Percentiles rank a stretch among this genome's conserved stretches.
Conservation (phyloP, 2,329 filamentous ascomycete species). For the Salinomyces thailandicus region DNA sequence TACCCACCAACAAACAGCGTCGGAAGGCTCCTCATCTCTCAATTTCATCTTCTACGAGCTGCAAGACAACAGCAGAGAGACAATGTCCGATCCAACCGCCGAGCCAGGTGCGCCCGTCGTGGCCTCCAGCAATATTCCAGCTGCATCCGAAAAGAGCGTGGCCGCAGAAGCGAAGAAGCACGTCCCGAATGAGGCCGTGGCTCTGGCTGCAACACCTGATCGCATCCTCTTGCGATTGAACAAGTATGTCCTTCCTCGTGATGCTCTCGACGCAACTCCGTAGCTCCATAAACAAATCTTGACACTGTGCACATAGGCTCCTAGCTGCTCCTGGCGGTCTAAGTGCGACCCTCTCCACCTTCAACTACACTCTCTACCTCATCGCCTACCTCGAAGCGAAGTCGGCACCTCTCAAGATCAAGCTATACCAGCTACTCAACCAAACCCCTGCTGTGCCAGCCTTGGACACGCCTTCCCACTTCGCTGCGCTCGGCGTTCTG, state of each 20-base stretch:
- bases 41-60: no score
- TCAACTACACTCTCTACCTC: slow-evolving; percentile 39
- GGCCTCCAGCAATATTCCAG: slow-evolving; percentile 22
- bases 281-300: no score
- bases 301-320: no score
- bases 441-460: slow-evolving; percentile 18
- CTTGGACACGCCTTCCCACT: slow-evolving; percentile 16
- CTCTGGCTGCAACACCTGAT: slow-evolving; percentile 28
- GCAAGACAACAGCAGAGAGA: no score
- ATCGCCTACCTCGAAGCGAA: slow-evolving; percentile 34
- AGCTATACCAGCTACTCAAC: slow-evolving; percentile 27
- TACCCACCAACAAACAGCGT: no score
- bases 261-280: no score
- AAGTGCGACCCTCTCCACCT: slow-evolving; percentile 35
- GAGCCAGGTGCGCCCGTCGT: slow-evolving; percentile 28
- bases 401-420: slow-evolving; percentile 24
- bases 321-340: slow-evolving; percentile 36
- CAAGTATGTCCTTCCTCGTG: no score
- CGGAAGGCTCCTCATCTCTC: no score
- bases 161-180: slow-evolving; percentile 21
- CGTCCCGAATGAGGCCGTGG: slow-evolving; percentile 18
- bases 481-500: slow-evolving; percentile 29
- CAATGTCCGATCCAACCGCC: slow-evolving; percentile 29
- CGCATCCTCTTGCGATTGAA: slow-evolving; percentile 33
- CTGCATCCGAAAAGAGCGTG: slow-evolving; percentile 22